phyloP scores from a whole-genome alignment of 352 stramenopile species.

The Phytophthora ramorum region DNA sequence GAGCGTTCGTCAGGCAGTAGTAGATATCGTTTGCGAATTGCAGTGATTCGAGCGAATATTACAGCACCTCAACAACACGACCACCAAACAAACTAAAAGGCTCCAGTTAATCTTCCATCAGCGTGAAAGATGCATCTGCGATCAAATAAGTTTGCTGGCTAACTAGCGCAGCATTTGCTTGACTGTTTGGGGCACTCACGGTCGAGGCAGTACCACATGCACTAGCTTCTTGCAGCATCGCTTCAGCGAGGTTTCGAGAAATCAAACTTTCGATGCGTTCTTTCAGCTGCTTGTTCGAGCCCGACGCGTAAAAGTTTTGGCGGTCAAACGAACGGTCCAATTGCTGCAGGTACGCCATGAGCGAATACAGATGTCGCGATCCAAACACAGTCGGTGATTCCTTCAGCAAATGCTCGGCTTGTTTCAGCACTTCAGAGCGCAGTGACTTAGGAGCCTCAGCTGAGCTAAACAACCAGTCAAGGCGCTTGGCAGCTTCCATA shows the following conservation, averaged over 20 bases:
- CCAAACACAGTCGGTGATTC: constrained; percentile 58
- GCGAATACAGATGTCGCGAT: constrained; percentile 60
- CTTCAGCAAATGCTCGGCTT: constrained; percentile 60
- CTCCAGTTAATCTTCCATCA: constrained; percentile 56
- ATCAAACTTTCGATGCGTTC: constrained; percentile 57
- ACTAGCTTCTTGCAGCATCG: constrained; percentile 56
- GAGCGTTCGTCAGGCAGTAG: constrained; percentile 25
- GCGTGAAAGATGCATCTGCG: constrained; percentile 34
- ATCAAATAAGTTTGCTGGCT: constrained; percentile 36
- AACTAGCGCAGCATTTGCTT: constrained; percentile 14
- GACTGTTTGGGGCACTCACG: constrained; percentile 4
- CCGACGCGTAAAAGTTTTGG: constrained; percentile 49
- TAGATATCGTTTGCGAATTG: constrained; percentile 48
- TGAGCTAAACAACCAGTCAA: constrained; percentile 59
- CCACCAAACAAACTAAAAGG: neutral
- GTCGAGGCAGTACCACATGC: constrained; percentile 7
- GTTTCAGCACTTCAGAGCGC: constrained; percentile 47
- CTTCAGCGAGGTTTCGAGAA: constrained; percentile 64
- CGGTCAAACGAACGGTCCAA: constrained; percentile 74
- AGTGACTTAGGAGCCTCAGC: constrained; percentile 52
- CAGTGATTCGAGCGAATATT: constrained; percentile 23
- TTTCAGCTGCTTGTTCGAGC: constrained; percentile 59
- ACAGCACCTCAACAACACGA: neutral
- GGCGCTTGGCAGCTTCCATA: constrained; percentile 64
- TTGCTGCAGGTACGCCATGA: constrained; percentile 70